Conservation (phyloP, 768 basidiomycete species). For the Cystobasidium tubakii region DNA sequence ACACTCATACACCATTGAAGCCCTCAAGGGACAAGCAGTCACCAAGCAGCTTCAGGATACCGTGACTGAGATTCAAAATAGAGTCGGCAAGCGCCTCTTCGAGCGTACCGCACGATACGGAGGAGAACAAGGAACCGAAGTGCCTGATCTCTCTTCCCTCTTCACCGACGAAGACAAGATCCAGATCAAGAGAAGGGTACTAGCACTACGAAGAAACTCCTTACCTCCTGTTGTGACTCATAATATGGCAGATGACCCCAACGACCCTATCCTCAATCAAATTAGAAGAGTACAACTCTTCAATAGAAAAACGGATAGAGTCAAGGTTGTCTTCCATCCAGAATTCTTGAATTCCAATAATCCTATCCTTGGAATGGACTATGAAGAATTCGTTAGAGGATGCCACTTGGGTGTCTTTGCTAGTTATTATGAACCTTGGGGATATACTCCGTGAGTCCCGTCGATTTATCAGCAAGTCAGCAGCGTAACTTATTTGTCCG, state of each 20-base stretch:
- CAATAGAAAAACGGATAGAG: constrained; percentile 78
- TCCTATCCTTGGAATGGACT: constrained; percentile 92
- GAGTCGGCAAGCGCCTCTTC: constrained; percentile 84
- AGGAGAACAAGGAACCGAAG: constrained; percentile 68
- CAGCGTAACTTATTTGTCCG: not conserved
- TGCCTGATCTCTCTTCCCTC: constrained; percentile 67
- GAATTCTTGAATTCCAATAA: constrained; percentile 98
- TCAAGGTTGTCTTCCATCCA: constrained; percentile 96
- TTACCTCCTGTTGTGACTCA: constrained; percentile 97
- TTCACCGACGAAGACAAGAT: constrained; percentile 89
- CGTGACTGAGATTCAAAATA: constrained; percentile 87
- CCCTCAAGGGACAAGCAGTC: constrained; percentile 93
- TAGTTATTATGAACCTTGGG: constrained; percentile 79
- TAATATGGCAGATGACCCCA: constrained; percentile 92
- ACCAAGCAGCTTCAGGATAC: constrained; percentile 94
- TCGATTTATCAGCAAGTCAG: too few species aligned
- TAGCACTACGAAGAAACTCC: constrained; percentile 87
- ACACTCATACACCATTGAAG: constrained; percentile 94
- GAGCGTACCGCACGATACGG: constrained; percentile 89
- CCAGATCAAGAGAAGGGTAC: constrained; percentile 87
- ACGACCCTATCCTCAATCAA: constrained; percentile 89
- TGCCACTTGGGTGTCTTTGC: constrained; percentile 99
- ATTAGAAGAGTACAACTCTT: constrained; percentile 89
- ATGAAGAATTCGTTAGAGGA: constrained; percentile 97
- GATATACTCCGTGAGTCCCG: constrained; percentile 41